Percentiles rank a stretch among this genome's conserved stretches.
Evolutionary conservation across 768 basidiomycete species (phyloP).

Genomic region (Lyophyllum decastes): DNA sequence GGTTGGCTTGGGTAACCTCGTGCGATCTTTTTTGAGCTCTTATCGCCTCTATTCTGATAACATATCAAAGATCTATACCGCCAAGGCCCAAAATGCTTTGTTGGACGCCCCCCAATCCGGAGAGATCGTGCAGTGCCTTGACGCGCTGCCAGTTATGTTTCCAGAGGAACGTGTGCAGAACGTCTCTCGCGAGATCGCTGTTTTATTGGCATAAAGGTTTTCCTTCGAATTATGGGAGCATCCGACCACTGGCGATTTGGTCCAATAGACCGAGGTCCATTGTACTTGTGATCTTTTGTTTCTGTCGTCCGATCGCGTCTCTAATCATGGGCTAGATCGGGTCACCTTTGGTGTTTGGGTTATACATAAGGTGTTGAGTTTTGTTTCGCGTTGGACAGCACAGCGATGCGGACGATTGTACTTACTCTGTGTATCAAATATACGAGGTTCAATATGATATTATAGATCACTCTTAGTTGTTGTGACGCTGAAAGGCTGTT

Average conservation of each 20-base stretch:
- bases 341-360: background rate
- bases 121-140: constrained; percentile 41
- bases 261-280: too few relatives aligned
- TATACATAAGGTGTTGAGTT: background rate
- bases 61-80: constrained; percentile 48
- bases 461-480: background rate
- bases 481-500: too few relatives aligned
- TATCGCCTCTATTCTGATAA: constrained; percentile 5
- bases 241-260: too few relatives aligned
- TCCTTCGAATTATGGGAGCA: constrained; percentile 7
- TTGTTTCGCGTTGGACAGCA: constrained; percentile 5
- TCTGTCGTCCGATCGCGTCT: too few relatives aligned
- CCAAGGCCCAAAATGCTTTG: constrained; percentile 35
- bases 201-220: constrained; percentile 33
- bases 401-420: background rate
- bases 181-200: constrained; percentile 49
- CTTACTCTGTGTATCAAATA: background rate
- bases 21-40: constrained; percentile 31
- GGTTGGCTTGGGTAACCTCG: constrained; percentile 75
- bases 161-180: constrained; percentile 59
- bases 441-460: background rate
- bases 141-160: constrained; percentile 46
- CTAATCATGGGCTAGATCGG: constrained; percentile 1
- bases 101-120: constrained; percentile 40
- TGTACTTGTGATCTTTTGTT: too few relatives aligned